Evolutionary conservation across 2,329 filamentous ascomycete species (phyloP).

Genomic region (Botryotinia calthae): DNA sequence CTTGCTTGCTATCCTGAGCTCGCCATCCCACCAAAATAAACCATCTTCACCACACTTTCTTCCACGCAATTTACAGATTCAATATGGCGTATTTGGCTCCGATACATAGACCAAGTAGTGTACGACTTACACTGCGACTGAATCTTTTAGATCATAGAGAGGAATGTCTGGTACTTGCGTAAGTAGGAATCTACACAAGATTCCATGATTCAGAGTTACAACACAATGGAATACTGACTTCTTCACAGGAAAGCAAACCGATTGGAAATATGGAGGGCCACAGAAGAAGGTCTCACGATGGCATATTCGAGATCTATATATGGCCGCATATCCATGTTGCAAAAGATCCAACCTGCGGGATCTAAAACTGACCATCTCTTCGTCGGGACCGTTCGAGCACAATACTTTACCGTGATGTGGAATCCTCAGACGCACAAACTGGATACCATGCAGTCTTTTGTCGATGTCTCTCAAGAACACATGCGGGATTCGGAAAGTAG

Average conservation of each 20-base stretch:
- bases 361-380: constrained; percentile 81
- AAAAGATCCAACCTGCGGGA: constrained; percentile 73
- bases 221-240: constrained; percentile 26
- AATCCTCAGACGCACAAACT: constrained; percentile 55
- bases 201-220: neutral
- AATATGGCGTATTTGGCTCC: constrained; percentile 91
- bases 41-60: neutral
- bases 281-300: constrained; percentile 63
- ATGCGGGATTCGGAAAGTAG: constrained; percentile 78
- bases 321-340: constrained; percentile 81
- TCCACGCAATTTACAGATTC: neutral
- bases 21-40: neutral
- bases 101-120: constrained; percentile 87
- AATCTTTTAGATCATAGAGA: constrained; percentile 71
- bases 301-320: constrained; percentile 71
- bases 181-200: constrained; percentile 42
- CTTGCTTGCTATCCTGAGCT: neutral
- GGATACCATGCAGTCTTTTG: constrained; percentile 49
- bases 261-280: constrained; percentile 75
- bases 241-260: constrained; percentile 71
- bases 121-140: constrained; percentile 82
- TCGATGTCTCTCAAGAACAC: constrained; percentile 55
- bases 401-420: constrained; percentile 91
- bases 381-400: constrained; percentile 82
- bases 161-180: constrained; percentile 87